Evolutionary conservation across 352 stramenopile genomes (phyloP).

Genomic region (Globisporangium sylvaticum): DNA sequence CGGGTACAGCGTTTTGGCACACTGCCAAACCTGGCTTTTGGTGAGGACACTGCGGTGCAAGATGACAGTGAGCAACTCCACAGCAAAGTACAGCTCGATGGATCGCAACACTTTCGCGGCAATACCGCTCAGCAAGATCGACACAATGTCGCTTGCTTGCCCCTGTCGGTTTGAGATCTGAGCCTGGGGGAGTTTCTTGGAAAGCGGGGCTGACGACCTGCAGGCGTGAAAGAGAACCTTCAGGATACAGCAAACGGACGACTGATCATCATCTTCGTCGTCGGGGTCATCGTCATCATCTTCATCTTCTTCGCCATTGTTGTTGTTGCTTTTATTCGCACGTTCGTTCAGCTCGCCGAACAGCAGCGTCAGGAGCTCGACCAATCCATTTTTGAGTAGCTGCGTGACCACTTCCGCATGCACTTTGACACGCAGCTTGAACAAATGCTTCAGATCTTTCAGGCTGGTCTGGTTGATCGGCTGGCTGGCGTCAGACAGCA

Average conservation of each 20-base stretch:
- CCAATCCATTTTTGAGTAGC: conserved; percentile 43
- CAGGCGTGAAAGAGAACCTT: conserved; percentile 71
- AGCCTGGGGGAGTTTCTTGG: conserved; percentile 39
- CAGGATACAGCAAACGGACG: conserved; percentile 61
- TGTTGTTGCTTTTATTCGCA: conserved; percentile 10
- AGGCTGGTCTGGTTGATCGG: conserved; percentile 9
- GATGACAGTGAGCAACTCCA: conserved; percentile 60
- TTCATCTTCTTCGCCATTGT: conserved; percentile 17
- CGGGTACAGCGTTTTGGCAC: conserved; percentile 39
- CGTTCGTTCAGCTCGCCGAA: conserved; percentile 42
- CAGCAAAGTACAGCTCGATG: conserved; percentile 60
- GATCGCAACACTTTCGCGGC: conserved; percentile 26
- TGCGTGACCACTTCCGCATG: conserved; percentile 64
- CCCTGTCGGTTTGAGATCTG: conserved; percentile 21
- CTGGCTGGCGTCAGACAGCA: conserved; percentile 21
- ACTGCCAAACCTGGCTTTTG: conserved; percentile 50
- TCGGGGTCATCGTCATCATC: conserved; percentile 34
- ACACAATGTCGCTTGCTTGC: conserved; percentile 32
- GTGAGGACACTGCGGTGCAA: conserved; percentile 49
- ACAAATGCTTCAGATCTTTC: conserved; percentile 17
- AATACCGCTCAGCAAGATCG: conserved; percentile 32
- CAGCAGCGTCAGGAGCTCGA: conserved; percentile 46
- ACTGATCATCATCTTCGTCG: conserved; percentile 63
- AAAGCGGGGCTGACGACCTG: conserved; percentile 59
- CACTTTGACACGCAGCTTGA: conserved; percentile 56